Base-by-base conservation (phyloP, 2,329 filamentous ascomycete species). In the Penicillium corylophilum region DNA sequence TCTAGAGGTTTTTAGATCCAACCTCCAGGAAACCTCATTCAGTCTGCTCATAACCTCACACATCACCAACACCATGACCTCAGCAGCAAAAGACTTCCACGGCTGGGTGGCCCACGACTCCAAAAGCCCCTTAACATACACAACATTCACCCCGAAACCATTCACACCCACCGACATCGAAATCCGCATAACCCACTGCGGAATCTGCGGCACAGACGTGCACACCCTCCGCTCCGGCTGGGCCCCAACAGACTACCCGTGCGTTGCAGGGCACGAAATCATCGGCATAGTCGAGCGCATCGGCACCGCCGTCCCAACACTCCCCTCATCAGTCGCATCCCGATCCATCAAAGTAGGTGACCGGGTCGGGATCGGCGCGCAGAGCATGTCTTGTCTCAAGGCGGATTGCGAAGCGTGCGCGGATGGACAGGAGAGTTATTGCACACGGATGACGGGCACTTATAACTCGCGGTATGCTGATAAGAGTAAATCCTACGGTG, bases 261-360 rank as follows among this genome's bases (percentile, higher is more conserved):
- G 82, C 35, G 80, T 81, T 38, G 81, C 84, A 23, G 84, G 84
- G 48, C 84, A 87, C 66, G 84, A 87, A 62, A 86, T 87, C 40
- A 78, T 87, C 55, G 84, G 84, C 40, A 78, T 72, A 6, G 80
- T 78, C 6, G 77, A 81, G 22, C 78, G 79, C 24, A 74, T 85
- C 33, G 83, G 82, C 29, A 71, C 70, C 22, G 53, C 54, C 13
- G 73, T 77, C 22, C 31, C 59, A 12, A 57, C 47, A 4, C 47
- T 62, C 8, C 15, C 54, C 59, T 57, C 60, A 66, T 69, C 57
- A 4, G 44, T 47, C n/a, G 55, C 47, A 20, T 64, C 56, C 22
- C 56, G 56, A 4, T 54, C 56, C 13, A 76, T 88, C 68, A 76
- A 80, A 46, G 62, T 86, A 28, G 85, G 86, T 40, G 83, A 87